phyloP scores from a whole-genome alignment of 495 filamentous ascomycete species.

The Tuber microsphaerosporum region DNA sequence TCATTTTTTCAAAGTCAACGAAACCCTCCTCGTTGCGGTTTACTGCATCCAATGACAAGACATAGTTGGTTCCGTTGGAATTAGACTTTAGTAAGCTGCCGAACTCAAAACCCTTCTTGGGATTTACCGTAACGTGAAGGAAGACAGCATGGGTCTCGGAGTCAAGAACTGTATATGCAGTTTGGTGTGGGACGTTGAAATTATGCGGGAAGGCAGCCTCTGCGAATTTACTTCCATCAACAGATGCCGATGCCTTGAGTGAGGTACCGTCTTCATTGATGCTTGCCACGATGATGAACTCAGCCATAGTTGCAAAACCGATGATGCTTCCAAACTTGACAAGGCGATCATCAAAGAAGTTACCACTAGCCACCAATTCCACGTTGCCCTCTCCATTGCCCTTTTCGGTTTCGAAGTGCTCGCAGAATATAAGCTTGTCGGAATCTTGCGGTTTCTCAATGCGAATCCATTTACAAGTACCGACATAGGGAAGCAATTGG shows the following conservation, averaged over 20 bases:
- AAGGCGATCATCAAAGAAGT: conserved; percentile 60
- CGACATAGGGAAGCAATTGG: conserved; percentile 57
- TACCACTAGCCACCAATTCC: conserved; percentile 60
- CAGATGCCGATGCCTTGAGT: conserved; percentile 68
- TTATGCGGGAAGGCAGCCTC: conserved; percentile 76
- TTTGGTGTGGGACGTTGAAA: conserved; percentile 65
- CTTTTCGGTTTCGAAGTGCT: conserved; percentile 61
- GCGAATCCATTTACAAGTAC: conserved; percentile 74
- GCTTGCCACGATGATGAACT: conserved; percentile 86
- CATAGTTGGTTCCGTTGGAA: conserved; percentile 92
- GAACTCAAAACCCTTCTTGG: conserved; percentile 54
- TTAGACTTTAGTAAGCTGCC: conserved; percentile 96
- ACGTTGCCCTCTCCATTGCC: conserved; percentile 23
- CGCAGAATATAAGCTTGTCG: conserved; percentile 70
- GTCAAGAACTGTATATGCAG: conserved; percentile 85
- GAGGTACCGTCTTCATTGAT: conserved; percentile 58
- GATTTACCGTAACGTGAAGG: conserved; percentile 74
- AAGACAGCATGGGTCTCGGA: conserved; percentile 89
- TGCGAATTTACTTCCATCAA: conserved; percentile 76
- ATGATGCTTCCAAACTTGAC: conserved; percentile 61
- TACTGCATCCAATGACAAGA: conserved; percentile 66
- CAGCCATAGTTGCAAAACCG: conserved; percentile 83
- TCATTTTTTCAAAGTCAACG: conserved; percentile 95
- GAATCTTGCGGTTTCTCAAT: conserved; percentile 54
- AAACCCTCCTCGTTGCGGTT: conserved; percentile 68